Conservation (phyloP, 495 filamentous ascomycete species). For the Xylona heveae region DNA sequence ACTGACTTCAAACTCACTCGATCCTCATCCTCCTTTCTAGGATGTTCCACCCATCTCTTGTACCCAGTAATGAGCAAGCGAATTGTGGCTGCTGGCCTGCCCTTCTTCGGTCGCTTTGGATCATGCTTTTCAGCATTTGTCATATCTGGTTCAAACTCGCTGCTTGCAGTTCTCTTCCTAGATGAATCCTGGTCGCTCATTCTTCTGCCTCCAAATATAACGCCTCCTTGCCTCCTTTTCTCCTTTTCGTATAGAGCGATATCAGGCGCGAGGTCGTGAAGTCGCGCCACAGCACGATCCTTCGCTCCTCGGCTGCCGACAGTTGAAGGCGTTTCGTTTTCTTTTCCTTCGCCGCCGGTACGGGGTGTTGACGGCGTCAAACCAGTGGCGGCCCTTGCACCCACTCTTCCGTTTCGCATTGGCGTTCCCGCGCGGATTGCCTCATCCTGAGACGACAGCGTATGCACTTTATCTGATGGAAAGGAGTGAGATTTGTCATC, state of each 20-base stretch:
- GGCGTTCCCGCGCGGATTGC: no score
- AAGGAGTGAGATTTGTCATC: no score
- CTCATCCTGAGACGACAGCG: no score
- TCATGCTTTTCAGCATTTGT: conserved; percentile 24
- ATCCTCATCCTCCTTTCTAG: conserved; percentile 52
- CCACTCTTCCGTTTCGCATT: background rate
- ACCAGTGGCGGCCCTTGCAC: background rate
- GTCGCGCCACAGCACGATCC: conserved; percentile 47
- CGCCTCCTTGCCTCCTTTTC: conserved; percentile 65
- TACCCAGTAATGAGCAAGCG: conserved; percentile 61
- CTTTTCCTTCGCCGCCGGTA: conserved; percentile 36
- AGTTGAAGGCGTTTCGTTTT: conserved; percentile 67
- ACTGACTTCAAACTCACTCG: conserved; percentile 32
- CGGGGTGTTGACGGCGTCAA: conserved; percentile 9
- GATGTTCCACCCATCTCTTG: conserved; percentile 48
- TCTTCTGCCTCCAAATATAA: conserved; percentile 51
- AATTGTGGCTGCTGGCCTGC: conserved; percentile 37
- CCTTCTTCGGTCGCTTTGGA: conserved; percentile 39
- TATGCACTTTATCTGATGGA: no score
- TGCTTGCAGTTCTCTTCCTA: conserved; percentile 32
- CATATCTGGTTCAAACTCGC: conserved; percentile 29
- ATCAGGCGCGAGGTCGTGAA: conserved; percentile 61
- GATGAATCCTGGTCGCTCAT: conserved; percentile 25
- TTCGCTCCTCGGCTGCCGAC: conserved; percentile 74
- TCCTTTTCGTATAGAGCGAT: conserved; percentile 87